A percentile compares a stretch with the other conserved stretches of the same genome.
Evolutionary conservation across 345 rosid genomes (phyloP).

Genomic region (Clarkia xantiana): DNA sequence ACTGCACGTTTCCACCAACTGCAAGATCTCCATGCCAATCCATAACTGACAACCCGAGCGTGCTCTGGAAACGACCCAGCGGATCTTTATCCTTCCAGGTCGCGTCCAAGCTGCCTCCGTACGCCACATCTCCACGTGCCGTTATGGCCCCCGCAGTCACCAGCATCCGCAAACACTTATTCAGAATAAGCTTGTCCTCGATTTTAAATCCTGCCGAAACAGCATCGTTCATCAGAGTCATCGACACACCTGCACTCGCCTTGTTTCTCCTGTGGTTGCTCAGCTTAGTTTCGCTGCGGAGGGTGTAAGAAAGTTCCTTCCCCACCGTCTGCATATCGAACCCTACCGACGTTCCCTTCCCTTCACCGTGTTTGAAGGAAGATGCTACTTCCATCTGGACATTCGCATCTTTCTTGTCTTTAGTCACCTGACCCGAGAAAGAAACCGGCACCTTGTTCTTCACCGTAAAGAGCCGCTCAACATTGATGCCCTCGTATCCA

Average conservation of each 20-base stretch:
- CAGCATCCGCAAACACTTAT: conserved; percentile 53
- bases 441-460: conserved; percentile 68
- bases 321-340: conserved; percentile 91
- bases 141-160: conserved; percentile 83
- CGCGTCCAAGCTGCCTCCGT: conserved; percentile 90
- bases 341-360: conserved; percentile 68
- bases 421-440: conserved; percentile 72
- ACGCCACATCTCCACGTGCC: conserved; percentile 70
- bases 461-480: conserved; percentile 61
- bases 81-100: conserved; percentile 81
- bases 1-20: conserved; percentile 77
- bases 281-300: conserved; percentile 66
- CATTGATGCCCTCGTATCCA: conserved; percentile 93
- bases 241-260: conserved; percentile 79
- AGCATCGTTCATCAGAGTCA: conserved; percentile 66
- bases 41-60: conserved; percentile 82
- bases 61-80: conserved; percentile 52
- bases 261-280: conserved; percentile 57
- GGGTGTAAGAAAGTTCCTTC: conserved; percentile 73
- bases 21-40: conserved; percentile 99
- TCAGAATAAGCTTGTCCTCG: conserved; percentile 64
- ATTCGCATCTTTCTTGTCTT: conserved; percentile 88
- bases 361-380: conserved; percentile 75
- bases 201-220: conserved; percentile 69
- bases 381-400: conserved; percentile 75